A percentile compares a stretch with the other conserved stretches of the same genome.
These are phyloP conservation scores for Myxozyma sirexii DNA, from an alignment of 805 yeast genomes.

Conservation along the genomic window DNA sequence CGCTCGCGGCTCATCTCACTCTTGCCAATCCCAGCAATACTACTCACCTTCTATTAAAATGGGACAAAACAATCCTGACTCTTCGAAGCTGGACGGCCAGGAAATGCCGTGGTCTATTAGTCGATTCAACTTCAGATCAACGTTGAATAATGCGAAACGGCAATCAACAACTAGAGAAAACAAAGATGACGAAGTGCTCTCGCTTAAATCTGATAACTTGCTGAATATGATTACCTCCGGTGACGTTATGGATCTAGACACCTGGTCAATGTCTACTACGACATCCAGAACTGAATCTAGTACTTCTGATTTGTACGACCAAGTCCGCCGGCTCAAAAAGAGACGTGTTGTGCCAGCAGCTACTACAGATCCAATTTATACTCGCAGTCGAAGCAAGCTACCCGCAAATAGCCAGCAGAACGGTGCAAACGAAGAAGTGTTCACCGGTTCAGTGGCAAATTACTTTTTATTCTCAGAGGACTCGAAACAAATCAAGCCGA, in stretches of 20 bases:
- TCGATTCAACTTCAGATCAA: background rate
- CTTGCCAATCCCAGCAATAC: background rate
- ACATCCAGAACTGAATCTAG: background rate
- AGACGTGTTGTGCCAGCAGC: background rate
- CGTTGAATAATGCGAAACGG: background rate
- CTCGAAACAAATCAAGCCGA: background rate
- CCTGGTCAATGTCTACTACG: background rate
- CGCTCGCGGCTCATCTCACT: background rate
- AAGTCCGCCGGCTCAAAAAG: conserved; percentile 1
- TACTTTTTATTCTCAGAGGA: background rate
- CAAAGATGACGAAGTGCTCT: background rate
- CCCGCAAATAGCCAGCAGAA: background rate
- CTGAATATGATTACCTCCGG: background rate
- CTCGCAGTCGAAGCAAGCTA: background rate
- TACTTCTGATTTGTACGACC: background rate
- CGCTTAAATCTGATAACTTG: no score
- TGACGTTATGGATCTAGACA: background rate
- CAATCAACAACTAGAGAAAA: background rate
- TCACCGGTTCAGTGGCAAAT: background rate
- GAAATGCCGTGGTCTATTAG: background rate
- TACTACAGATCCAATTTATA: background rate
- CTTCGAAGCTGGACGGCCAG: no score
- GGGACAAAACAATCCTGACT: no score
- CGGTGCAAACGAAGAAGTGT: background rate
- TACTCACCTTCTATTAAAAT: no score